Conservation (phyloP, 2,329 filamentous ascomycete genomes). For the Fusarium nelsonii region DNA sequence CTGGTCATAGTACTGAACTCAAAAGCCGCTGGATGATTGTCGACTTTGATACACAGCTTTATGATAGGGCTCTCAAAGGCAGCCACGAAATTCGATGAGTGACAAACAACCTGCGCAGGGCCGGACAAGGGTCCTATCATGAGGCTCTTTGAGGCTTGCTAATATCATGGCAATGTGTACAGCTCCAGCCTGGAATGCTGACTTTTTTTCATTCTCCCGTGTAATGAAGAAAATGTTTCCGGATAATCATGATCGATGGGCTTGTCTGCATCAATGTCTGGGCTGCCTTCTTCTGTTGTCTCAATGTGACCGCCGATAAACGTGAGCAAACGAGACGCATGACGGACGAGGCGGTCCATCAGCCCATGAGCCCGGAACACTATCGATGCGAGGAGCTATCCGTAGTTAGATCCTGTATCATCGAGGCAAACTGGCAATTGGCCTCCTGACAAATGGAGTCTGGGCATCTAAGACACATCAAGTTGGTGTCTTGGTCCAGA, state of each 20-base stretch:
- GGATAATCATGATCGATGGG: constrained; percentile 25
- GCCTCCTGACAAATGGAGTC: constrained; percentile 13
- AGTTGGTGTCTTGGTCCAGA: constrained; percentile 6
- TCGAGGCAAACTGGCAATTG: constrained; percentile 21
- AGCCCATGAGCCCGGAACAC: constrained; percentile 31
- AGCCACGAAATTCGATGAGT: constrained; percentile 22
- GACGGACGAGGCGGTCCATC: constrained; percentile 35
- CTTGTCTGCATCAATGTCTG: constrained; percentile 11
- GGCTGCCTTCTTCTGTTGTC: constrained; percentile 20
- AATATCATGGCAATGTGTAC: neutral
- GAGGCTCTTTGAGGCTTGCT: constrained; percentile 31
- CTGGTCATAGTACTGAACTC: constrained; percentile 42
- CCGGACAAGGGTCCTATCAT: constrained; percentile 34
- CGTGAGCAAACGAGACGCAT: constrained; percentile 36
- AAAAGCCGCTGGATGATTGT: constrained; percentile 43
- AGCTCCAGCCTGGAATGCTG: constrained; percentile 24
- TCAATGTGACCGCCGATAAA: constrained; percentile 29
- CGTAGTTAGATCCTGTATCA: constrained; percentile 9
- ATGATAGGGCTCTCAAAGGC: constrained; percentile 18
- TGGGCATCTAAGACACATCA: constrained; percentile 7
- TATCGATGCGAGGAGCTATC: constrained; percentile 34
- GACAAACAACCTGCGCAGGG: constrained; percentile 13
- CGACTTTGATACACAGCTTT: constrained; percentile 13
- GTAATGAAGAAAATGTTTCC: constrained; percentile 10
- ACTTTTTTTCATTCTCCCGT: constrained; percentile 19